Evolutionary conservation across 495 filamentous ascomycete species (phyloP), one percentile per base, ranked within the genome.

Genomic region (Schizothecium vesticola): DNA sequence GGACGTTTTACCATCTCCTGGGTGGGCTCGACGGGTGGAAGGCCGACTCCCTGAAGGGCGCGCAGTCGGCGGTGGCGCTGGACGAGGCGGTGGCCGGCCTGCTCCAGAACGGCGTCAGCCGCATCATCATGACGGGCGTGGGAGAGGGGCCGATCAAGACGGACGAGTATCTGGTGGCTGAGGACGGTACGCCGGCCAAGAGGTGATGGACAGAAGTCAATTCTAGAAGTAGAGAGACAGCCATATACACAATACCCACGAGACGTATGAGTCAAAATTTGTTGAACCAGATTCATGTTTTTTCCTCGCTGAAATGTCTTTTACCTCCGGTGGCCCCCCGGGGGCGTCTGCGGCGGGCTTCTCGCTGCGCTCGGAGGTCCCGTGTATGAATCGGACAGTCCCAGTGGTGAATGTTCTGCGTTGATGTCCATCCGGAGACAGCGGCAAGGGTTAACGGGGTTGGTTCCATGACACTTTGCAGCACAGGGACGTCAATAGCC

Each of bases 111-210:
- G 96, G 95, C 16, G 88, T 99, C 9, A 91, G 88, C 79, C 85
- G 92, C 71, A 89, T 98, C 24, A 99, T 99, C 69, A 76, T 92
- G 84, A 98, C 95, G 2, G 84, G 90, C 56, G 95, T 99, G 26
- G 95, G 95, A 1, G 92, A 95, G 77, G 96, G 95, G 0, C 95
- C 95, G 0, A 77, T 90, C 61, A 91, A 85, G 77, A 89, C 91
- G 19, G 82, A 92, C 33, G 89, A 94, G 65, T 88, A 89, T 72
- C 82, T 99, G 72, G 87, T 97, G 69, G 86, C 85, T 58, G 89
- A 87, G 74, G 84, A 88, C 71, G 92, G 92, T 21, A 82, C 87
- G 69, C 82, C 85, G 23, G 73, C 68, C 2, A 76, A 73, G 70
- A 75, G 73, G 63, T 78, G 66, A 76, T 6, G 9, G 12, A 16